Evolutionary conservation across 2,329 filamentous ascomycete genomes (phyloP).

Genomic region (Cercospora beticola): DNA sequence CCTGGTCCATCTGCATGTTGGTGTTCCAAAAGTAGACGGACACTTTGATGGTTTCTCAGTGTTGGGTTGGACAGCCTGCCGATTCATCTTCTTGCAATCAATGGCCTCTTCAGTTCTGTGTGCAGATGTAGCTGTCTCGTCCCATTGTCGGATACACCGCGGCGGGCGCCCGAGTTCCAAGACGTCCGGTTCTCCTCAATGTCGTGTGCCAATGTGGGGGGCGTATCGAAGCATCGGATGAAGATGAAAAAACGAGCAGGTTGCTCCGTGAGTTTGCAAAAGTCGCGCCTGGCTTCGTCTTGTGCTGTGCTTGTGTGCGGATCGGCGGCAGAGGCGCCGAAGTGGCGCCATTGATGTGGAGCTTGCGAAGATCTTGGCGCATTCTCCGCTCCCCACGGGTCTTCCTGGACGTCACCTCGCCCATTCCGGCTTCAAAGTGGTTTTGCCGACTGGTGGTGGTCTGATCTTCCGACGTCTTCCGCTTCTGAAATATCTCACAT

Average conservation of each 20-base stretch:
- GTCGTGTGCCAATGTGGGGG: background rate
- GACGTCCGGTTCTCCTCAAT: background rate
- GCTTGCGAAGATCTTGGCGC: background rate
- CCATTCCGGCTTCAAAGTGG: background rate
- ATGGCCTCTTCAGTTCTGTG: too few relatives aligned
- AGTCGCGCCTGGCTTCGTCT: background rate
- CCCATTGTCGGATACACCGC: background rate
- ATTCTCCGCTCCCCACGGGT: background rate
- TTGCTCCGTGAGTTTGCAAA: background rate
- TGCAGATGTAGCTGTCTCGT: too few relatives aligned
- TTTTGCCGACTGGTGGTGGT: background rate
- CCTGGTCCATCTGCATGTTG: background rate
- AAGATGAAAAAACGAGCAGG: background rate
- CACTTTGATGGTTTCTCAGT: too few relatives aligned
- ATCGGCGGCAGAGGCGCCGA: background rate
- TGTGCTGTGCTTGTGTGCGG: background rate
- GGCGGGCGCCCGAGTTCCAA: background rate
- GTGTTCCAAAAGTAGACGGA: too few relatives aligned
- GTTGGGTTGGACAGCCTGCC: too few relatives aligned
- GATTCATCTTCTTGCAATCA: too few relatives aligned
- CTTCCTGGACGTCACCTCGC: background rate
- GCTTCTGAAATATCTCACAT: too few relatives aligned
- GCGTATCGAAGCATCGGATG: background rate
- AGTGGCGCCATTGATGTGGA: constrained; percentile 2
- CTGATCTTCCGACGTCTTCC: too few relatives aligned